Base-by-base conservation (phyloP, 164 flowering plant genomes). In the Stephania yunnanensis region DNA sequence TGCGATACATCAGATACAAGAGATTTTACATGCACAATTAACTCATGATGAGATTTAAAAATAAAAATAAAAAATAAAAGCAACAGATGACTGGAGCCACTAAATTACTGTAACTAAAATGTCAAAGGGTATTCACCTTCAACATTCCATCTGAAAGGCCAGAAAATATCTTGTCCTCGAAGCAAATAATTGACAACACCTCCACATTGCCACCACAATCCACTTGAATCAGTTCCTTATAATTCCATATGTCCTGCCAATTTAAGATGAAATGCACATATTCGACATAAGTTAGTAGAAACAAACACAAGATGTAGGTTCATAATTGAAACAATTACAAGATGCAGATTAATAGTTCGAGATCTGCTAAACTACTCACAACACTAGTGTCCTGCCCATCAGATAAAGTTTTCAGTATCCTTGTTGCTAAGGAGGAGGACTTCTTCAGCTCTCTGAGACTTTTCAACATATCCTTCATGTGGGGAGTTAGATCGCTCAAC, bases 61-160 rank as follows among this genome's bases (percentile, higher is more conserved):
- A 1, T 9, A 9, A 11, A 50, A 50, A 15, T 0, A 50, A 10
- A 10, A 10, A 2, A 9, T 50, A 50, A 50, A 17, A 25, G 66
- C 8, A 19, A 6, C 66, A 61, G 66, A 61, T 61, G 66, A 61
- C n/a, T 61, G 22, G 66, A 61, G 7, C 64, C 20, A 58, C 19
- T 6, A 3, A 6, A 58, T n/a, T 17, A 58, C 25, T 61, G n/a
- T 13, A 61, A 61, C 20, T 61, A 53, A 53, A 12, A 48, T 15
- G 10, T 10, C 22, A 42, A 68, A 72, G n/a, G 25, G n/a, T 63
- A 17, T 52, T 65, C 46, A 92, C 97, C 89, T 91, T 92, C 64
- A 92, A 85, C 31, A 89, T 86, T 74, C 97, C 97, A 83, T 92
- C 95, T 71, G 93, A 83, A 81, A 90, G 97, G 64, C 97, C 95